These are phyloP conservation scores for Citeromyces siamensis DNA, from an alignment of 1,139 yeast species.

Conservation along the genomic window DNA sequence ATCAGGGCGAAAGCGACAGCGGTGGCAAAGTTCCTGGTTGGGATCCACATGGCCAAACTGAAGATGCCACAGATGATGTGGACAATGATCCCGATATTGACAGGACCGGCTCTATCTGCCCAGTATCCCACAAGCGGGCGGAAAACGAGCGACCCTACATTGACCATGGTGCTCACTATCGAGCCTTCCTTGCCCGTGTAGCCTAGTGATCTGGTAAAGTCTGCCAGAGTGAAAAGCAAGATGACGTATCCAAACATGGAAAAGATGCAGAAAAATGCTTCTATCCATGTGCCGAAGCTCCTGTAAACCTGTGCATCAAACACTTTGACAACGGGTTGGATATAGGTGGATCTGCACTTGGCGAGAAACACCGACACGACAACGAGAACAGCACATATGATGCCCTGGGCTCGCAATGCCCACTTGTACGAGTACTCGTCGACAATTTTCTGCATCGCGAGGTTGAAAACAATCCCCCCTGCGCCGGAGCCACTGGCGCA, in stretches of 20 bases:
- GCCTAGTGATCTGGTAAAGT: conserved; percentile 32
- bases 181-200: conserved; percentile 28
- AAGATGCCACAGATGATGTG: conserved; percentile 21
- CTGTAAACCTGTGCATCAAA: conserved; percentile 21
- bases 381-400: conserved; percentile 31
- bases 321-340: conserved; percentile 25
- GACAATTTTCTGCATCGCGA: conserved; percentile 34
- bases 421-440: conserved; percentile 39
- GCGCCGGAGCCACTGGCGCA: conserved; percentile 51
- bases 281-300: conserved; percentile 22
- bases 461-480: conserved; percentile 50
- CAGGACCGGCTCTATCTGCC: conserved; percentile 27
- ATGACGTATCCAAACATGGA: conserved; percentile 35
- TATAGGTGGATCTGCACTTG: conserved; percentile 15
- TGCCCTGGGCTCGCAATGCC: conserved; percentile 43
- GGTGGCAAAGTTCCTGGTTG: conserved; percentile 39
- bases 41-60: conserved; percentile 50
- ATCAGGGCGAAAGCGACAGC: conserved; percentile 32
- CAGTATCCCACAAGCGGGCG: conserved; percentile 29
- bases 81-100: conserved; percentile 22
- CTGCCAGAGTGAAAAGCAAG: conserved; percentile 30
- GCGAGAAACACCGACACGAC: conserved; percentile 17
- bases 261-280: conserved; percentile 22
- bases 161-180: conserved; percentile 30
- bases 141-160: conserved; percentile 28